These are phyloP conservation scores for Lentithecium fluviatile DNA, from an alignment of 495 filamentous ascomycete genomes.

Conservation along the genomic window DNA sequence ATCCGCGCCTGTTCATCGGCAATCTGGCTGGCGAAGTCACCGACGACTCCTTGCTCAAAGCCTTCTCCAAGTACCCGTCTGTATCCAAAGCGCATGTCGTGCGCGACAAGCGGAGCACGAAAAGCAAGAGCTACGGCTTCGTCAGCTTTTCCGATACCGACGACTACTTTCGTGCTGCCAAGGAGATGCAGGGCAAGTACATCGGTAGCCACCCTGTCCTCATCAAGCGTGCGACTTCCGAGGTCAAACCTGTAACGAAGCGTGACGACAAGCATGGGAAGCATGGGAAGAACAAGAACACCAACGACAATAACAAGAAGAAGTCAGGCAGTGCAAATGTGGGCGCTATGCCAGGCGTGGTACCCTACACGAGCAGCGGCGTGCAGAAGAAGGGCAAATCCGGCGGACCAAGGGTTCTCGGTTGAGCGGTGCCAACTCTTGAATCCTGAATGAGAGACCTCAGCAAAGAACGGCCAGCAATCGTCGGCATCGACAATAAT, in stretches of 20 bases:
- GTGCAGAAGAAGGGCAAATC: slow-evolving; percentile 27
- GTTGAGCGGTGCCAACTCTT: not conserved
- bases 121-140: slow-evolving; percentile 94
- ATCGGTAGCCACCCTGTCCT: slow-evolving; percentile 94
- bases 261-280: slow-evolving; percentile 46
- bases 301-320: not conserved
- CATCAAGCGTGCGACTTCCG: slow-evolving; percentile 82
- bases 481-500: too few species aligned
- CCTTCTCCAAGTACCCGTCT: slow-evolving; percentile 82
- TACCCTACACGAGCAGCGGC: slow-evolving; percentile 5
- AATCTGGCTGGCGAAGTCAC: slow-evolving; percentile 99
- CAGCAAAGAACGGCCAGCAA: not conserved
- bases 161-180: slow-evolving; percentile 89
- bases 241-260: slow-evolving; percentile 64
- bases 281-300: slow-evolving; percentile 18
- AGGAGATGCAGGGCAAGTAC: slow-evolving; percentile 99
- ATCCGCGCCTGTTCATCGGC: slow-evolving; percentile 92
- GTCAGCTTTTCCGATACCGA: slow-evolving; percentile 94
- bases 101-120: slow-evolving; percentile 90
- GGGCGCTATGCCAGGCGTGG: not conserved
- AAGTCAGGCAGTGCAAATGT: not conserved
- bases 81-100: slow-evolving; percentile 93
- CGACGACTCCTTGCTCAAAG: slow-evolving; percentile 90
- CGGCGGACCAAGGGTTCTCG: slow-evolving; percentile 13
- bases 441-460: not conserved